Percentiles rank a stretch among this genome's conserved stretches.
Conservation (phyloP, 306 rosid genomes). For the Comarum palustre region DNA sequence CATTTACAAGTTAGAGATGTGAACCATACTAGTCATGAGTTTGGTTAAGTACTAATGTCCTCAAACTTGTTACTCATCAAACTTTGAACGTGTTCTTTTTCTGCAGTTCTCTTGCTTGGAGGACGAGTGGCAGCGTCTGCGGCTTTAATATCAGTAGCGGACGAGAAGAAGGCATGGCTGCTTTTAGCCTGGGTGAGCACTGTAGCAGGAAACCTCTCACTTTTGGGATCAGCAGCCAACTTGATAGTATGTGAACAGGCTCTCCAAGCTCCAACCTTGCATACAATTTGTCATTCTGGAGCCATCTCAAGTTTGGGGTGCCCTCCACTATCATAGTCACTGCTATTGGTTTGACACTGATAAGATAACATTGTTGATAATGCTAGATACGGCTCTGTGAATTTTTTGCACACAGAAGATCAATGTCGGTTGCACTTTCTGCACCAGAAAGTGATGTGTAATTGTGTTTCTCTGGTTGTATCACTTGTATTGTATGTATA, state of each 20-base stretch:
- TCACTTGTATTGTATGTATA: no score
- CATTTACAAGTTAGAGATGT: neutral
- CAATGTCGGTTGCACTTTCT: neutral
- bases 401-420: neutral
- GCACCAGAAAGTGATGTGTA: neutral
- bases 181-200: slow-evolving; percentile 88
- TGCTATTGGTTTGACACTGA: slow-evolving; percentile 69
- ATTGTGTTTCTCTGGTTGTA: no score
- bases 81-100: neutral
- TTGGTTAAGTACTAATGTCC: neutral
- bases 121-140: slow-evolving; percentile 74
- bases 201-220: slow-evolving; percentile 71
- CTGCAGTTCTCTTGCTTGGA: slow-evolving; percentile 75
- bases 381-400: neutral
- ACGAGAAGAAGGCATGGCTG: slow-evolving; percentile 80
- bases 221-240: slow-evolving; percentile 84
- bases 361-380: slow-evolving; percentile 37
- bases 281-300: slow-evolving; percentile 76
- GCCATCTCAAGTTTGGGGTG: slow-evolving; percentile 76
- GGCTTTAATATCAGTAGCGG: slow-evolving; percentile 47
- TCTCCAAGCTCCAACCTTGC: slow-evolving; percentile 52
- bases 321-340: slow-evolving; percentile 79
- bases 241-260: slow-evolving; percentile 95
- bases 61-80: neutral
- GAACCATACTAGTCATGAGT: neutral